These are phyloP conservation scores for Neofusicoccum laricinum DNA, from an alignment of 2,329 filamentous ascomycete species.

Conservation along the genomic window DNA sequence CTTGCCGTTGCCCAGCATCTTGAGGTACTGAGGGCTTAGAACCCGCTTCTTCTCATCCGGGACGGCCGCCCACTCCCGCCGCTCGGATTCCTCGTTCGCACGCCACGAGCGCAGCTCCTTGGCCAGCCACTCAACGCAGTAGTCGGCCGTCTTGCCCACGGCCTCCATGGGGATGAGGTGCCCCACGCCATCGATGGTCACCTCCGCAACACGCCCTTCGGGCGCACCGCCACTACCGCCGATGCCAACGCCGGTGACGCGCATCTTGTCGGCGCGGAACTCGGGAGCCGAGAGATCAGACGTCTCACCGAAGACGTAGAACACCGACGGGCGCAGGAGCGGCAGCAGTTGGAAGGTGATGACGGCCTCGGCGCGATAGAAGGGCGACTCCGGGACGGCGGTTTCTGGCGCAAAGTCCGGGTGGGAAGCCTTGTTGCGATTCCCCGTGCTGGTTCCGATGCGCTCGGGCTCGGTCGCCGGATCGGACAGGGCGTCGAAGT, in stretches of 20 bases:
- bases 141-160: conserved; percentile 63
- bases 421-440: conserved; percentile 20
- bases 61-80: not conserved
- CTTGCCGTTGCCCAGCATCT: not conserved
- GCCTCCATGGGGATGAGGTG: conserved; percentile 85
- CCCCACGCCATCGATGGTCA: conserved; percentile 63
- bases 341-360: conserved; percentile 58
- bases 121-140: conserved; percentile 21
- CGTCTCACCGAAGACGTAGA: conserved; percentile 66
- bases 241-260: conserved; percentile 60
- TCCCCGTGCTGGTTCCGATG: not conserved
- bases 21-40: not conserved
- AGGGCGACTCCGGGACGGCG: conserved; percentile 43
- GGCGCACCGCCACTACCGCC: conserved; percentile 65
- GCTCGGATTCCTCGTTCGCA: conserved; percentile 16
- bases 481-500: conserved; percentile 39
- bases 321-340: conserved; percentile 59
- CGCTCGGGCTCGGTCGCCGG: not conserved
- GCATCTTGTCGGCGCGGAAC: conserved; percentile 58
- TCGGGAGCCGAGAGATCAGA: conserved; percentile 56
- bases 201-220: conserved; percentile 65
- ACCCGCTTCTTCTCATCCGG: not conserved
- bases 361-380: conserved; percentile 66
- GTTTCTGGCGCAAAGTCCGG: conserved; percentile 26
- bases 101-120: conserved; percentile 21